Evolutionary conservation across 345 rosid genomes (phyloP), one percentile per base, ranked within the genome.

Genomic region (Lumnitzera racemosa): DNA sequence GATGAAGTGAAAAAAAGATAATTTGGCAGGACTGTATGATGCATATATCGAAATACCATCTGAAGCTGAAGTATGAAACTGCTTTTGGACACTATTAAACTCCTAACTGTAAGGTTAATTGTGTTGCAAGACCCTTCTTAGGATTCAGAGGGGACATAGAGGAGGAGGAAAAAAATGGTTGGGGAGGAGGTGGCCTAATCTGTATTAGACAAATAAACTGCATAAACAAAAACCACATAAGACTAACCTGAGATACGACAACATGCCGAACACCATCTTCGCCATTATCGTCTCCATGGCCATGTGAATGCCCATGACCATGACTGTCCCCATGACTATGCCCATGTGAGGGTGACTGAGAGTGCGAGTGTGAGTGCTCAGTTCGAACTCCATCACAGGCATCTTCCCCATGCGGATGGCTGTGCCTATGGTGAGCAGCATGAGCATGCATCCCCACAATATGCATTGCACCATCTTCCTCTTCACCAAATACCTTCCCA

Each of bases 371-470:
- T 51, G 62, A n/a, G 11, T 31, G 50, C 31, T 62, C 59, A 53
- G 53, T 72, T 0, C 47, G 67, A 1, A 57, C 65, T 48, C 91
- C 87, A 14, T 83, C 80, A 48, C 91, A 90, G 0, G 74, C 86
- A 15, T 70, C 79, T 15, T 76, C 65, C 9, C 83, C 95, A 29
- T 83, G 82, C 0, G 91, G 72, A 57, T 88, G 89, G 57, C 29
- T 89, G 46, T 91, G 96, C 24, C 92, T 77, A 56, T 87, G 98
- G 55, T 89, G 96, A 12, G 95, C 87, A 0, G 89, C 98, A 61
- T 86, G 95, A 25, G 96, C 98, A 47, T 66, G 80, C 78, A 91
- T 91, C 52, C 98, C 98, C 54, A 89, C 96, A 31, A 91, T 91
- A 76, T 89, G 98, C 86, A 91, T 78, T 41, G 80, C 85, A 1